Evolutionary conservation across 2,329 filamentous ascomycete genomes (phyloP).

Genomic region (Fusarium acutatum): DNA sequence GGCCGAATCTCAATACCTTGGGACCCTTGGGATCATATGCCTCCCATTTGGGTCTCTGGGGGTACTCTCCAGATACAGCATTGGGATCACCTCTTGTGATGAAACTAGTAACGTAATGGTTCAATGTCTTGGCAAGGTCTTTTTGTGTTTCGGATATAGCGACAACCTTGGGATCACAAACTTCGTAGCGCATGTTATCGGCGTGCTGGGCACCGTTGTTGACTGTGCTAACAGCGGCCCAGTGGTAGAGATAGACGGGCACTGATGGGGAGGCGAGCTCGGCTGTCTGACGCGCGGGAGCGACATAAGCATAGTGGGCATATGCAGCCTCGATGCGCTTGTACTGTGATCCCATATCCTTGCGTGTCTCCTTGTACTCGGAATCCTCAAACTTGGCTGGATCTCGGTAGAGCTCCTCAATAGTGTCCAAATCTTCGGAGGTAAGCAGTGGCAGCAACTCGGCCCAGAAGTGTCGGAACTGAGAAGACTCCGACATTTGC

Average conservation of each 20-base stretch:
- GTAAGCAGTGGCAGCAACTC: constrained; percentile 66
- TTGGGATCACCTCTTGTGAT: constrained; percentile 58
- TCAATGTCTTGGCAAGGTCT: constrained; percentile 52
- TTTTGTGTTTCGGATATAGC: constrained; percentile 50
- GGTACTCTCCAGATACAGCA: constrained; percentile 34
- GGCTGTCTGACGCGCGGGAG: constrained; percentile 61
- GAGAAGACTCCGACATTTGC: constrained; percentile 53
- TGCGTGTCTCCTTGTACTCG: constrained; percentile 50
- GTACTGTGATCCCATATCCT: constrained; percentile 58
- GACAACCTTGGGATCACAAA: constrained; percentile 47
- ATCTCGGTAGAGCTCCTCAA: constrained; percentile 69
- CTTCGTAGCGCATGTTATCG: constrained; percentile 59
- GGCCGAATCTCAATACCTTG: constrained; percentile 54
- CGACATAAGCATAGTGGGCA: constrained; percentile 63
- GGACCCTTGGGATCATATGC: constrained; percentile 40
- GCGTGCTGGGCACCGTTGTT: constrained; percentile 57
- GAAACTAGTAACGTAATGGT: constrained; percentile 60
- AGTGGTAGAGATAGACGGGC: constrained; percentile 41
- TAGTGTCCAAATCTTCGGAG: constrained; percentile 58
- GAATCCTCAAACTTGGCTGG: constrained; percentile 46
- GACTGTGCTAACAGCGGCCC: constrained; percentile 57
- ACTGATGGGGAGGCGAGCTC: constrained; percentile 25
- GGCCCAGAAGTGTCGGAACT: constrained; percentile 69
- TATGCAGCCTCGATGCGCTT: constrained; percentile 64
- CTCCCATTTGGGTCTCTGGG: constrained; percentile 47